These are phyloP conservation scores for Helotiales sp. DNA, from an alignment of 2,329 filamentous ascomycete genomes.

Conservation along the genomic window DNA sequence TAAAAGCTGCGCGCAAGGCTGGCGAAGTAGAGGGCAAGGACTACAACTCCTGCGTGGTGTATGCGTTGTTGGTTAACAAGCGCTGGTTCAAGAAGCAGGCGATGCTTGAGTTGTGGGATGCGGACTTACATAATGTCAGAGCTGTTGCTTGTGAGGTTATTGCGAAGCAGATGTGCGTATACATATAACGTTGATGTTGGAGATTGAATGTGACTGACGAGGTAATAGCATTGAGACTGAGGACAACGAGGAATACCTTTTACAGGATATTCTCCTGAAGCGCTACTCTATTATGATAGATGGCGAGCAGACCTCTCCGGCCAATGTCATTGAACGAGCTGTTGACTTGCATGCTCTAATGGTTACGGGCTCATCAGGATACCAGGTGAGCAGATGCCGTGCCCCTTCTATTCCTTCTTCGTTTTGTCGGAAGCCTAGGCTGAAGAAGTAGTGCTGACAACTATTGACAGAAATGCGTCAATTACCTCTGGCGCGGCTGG, in stretches of 20 bases:
- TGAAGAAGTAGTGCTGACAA: neutral
- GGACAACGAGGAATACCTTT: conserved; percentile 76
- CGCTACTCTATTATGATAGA: conserved; percentile 83
- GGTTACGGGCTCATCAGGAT: conserved; percentile 90
- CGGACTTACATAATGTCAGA: conserved; percentile 78
- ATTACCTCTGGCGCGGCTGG: conserved; percentile 94
- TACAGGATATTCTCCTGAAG: conserved; percentile 83
- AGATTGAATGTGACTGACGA: neutral
- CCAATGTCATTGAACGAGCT: conserved; percentile 91
- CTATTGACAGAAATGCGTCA: conserved; percentile 72
- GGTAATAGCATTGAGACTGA: conserved; percentile 78
- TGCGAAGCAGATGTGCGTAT: conserved; percentile 71
- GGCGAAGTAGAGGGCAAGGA: conserved; percentile 82
- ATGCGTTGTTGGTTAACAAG: conserved; percentile 48
- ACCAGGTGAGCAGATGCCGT: conserved; percentile 52
- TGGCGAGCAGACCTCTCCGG: conserved; percentile 71
- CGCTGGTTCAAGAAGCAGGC: conserved; percentile 82
- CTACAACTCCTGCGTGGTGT: conserved; percentile 73
- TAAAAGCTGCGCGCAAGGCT: conserved; percentile 81
- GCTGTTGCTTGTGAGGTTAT: conserved; percentile 88
- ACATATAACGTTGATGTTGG: neutral
- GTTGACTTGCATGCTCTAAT: conserved; percentile 89
- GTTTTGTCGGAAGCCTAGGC: too few relatives aligned
- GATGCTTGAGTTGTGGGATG: conserved; percentile 85
- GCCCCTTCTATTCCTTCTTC: neutral